A percentile compares a stretch with the other conserved stretches of the same genome.
These are phyloP conservation scores for Yarrowia keelungensis DNA, from an alignment of 805 yeast genomes.

Conservation along the genomic window DNA sequence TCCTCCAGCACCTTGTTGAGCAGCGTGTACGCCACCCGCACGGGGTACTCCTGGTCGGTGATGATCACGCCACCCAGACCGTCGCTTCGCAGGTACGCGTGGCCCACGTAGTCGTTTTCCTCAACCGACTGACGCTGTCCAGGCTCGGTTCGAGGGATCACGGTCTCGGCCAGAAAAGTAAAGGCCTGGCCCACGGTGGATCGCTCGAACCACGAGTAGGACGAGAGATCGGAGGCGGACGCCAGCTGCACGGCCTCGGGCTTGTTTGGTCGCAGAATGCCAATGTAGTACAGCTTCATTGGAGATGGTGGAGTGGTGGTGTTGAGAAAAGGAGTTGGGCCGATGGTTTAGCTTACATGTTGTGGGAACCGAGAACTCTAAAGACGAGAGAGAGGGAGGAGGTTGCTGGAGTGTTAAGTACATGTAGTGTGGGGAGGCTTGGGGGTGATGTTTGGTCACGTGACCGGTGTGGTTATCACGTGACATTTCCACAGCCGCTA, in stretches of 20 bases:
- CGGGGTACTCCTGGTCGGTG: constrained; percentile 95
- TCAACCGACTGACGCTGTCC: constrained; percentile 96
- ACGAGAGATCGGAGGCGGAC: constrained; percentile 79
- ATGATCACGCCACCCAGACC: constrained; percentile 91
- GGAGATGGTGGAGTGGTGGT: constrained; percentile 20
- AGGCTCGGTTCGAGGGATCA: constrained; percentile 81
- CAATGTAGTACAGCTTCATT: constrained; percentile 93
- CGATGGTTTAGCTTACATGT: not conserved
- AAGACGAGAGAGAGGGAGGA: not conserved
- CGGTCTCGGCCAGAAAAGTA: constrained; percentile 92
- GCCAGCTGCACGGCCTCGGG: constrained; percentile 74
- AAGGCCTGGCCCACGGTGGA: constrained; percentile 85
- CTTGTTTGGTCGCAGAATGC: constrained; percentile 70
- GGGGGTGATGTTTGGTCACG: too few relatives aligned
- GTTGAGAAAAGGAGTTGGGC: constrained; percentile 13
- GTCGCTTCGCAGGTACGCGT: constrained; percentile 86
- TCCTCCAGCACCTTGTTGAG: constrained; percentile 91
- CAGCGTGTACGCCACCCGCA: constrained; percentile 92
- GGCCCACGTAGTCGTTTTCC: constrained; percentile 73
- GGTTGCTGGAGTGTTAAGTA: not conserved
- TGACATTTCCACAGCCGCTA: too few relatives aligned
- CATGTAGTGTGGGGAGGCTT: too few relatives aligned
- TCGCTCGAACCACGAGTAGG: constrained; percentile 89
- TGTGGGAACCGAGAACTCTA: too few relatives aligned
- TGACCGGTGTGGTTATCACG: too few relatives aligned